Percentiles rank a stretch among this genome's conserved stretches.
These are phyloP conservation scores for Arthrobotrys conoides DNA, from an alignment of 2,329 filamentous ascomycete genomes.

Conservation along the genomic window DNA sequence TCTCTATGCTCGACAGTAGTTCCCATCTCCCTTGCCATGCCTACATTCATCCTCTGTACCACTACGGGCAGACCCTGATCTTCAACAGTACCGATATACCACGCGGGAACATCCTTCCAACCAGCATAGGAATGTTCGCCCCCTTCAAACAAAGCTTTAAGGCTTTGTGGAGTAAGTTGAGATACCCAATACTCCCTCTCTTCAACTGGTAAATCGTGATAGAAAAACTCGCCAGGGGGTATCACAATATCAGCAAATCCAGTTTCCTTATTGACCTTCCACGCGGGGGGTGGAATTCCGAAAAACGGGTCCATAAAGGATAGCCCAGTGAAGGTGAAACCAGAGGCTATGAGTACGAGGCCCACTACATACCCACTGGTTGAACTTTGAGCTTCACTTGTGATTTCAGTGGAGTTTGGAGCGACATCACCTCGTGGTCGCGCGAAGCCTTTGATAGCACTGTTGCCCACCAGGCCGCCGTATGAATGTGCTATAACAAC, in stretches of 20 bases:
- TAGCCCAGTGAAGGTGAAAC: slow-evolving; percentile 67
- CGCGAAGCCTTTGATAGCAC: slow-evolving; percentile 69
- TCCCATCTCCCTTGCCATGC: slow-evolving; percentile 67
- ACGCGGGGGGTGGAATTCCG: slow-evolving; percentile 68
- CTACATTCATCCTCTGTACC: slow-evolving; percentile 67
- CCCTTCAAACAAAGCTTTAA: slow-evolving; percentile 69
- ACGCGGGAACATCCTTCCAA: slow-evolving; percentile 70
- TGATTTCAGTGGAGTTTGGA: too few relatives aligned
- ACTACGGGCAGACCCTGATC: slow-evolving; percentile 68
- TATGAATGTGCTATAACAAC: slow-evolving; percentile 71
- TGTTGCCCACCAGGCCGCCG: slow-evolving; percentile 69
- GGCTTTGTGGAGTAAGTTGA: slow-evolving; percentile 68
- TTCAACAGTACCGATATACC: slow-evolving; percentile 69
- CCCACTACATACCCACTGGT: slow-evolving; percentile 68
- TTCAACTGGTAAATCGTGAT: slow-evolving; percentile 70
- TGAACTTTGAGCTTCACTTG: too few relatives aligned
- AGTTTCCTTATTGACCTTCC: slow-evolving; percentile 67
- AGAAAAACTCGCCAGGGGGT: slow-evolving; percentile 69
- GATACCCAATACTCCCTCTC: slow-evolving; percentile 69
- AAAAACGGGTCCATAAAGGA: slow-evolving; percentile 68
- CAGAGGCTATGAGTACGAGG: slow-evolving; percentile 69
- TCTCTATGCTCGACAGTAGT: slow-evolving; percentile 67
- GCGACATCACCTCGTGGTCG: slow-evolving; percentile 5
- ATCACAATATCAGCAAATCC: slow-evolving; percentile 68
- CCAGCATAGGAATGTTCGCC: slow-evolving; percentile 69